Percentiles rank a stretch among this genome's conserved stretches.
phyloP scores from a whole-genome alignment of 2,329 filamentous ascomycete species.

The Escovopsis sp. region DNA sequence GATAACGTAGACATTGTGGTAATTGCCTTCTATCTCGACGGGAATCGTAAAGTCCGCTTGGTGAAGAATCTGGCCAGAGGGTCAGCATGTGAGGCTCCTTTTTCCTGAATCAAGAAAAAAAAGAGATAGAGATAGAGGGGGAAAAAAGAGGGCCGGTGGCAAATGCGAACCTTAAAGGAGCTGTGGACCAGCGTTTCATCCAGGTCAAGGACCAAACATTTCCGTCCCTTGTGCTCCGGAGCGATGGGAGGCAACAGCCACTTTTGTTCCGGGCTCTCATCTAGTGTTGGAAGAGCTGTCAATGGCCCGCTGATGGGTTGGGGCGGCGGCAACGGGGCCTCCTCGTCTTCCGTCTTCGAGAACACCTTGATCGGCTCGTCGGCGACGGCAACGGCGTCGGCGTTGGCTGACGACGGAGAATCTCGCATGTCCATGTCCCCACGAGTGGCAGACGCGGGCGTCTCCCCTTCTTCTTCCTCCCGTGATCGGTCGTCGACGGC shows the following conservation, averaged over 20 bases:
- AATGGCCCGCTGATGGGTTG: conserved; percentile 30
- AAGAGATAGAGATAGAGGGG: too few relatives aligned
- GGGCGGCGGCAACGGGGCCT: conserved; percentile 23
- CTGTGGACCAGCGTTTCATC: conserved; percentile 97
- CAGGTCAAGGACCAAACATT: conserved; percentile 87
- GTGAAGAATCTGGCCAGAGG: conserved; percentile 60
- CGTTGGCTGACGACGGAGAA: conserved; percentile 25
- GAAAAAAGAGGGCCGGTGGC: conserved; percentile 1
- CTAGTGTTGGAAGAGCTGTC: conserved; percentile 23
- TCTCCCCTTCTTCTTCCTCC: conserved; percentile 6
- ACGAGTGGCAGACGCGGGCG: conserved; percentile 31
- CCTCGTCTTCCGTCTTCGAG: conserved; percentile 22
- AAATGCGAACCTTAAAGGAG: conserved; percentile 71
- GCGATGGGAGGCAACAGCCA: conserved; percentile 71
- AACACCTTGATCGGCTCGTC: conserved; percentile 28
- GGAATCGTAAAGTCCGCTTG: conserved; percentile 98
- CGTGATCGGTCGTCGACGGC: conserved; percentile 10
- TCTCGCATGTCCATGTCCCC: conserved; percentile 57
- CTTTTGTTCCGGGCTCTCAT: conserved; percentile 35
- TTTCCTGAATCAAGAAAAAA: background rate
- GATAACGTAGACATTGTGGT: conserved; percentile 98
- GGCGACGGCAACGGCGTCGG: conserved; percentile 20
- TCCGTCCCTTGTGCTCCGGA: conserved; percentile 69
- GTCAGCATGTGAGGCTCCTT: conserved; percentile 2
- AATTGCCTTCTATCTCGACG: conserved; percentile 96